Evolutionary conservation across 495 filamentous ascomycete species (phyloP).

Genomic region (Coniosporium apollinis): DNA sequence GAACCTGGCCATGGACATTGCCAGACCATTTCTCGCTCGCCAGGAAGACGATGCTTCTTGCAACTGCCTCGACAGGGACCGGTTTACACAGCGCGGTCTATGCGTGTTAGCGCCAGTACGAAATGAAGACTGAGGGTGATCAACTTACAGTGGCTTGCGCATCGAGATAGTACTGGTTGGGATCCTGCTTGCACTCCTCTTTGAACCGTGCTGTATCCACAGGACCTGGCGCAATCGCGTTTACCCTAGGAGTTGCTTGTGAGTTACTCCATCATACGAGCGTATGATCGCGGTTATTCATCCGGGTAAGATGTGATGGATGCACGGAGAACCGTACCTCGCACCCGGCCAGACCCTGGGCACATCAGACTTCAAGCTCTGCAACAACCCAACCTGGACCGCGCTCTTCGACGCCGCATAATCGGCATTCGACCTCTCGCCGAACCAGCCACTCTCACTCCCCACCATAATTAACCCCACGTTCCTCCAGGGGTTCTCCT

Average conservation of each 20-base stretch:
- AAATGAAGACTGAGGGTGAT: too few relatives aligned
- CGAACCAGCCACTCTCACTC: slow-evolving; percentile 27
- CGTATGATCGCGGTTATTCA: too few relatives aligned
- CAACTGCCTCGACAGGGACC: slow-evolving; percentile 22
- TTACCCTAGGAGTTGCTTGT: too few relatives aligned
- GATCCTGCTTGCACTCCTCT: slow-evolving; percentile 21
- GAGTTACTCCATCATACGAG: too few relatives aligned
- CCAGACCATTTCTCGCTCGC: slow-evolving; percentile 26
- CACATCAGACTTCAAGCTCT: slow-evolving; percentile 23
- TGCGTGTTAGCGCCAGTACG: too few relatives aligned
- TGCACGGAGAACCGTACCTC: too few relatives aligned
- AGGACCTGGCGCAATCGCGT: slow-evolving; percentile 27
- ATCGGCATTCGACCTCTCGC: slow-evolving; percentile 24
- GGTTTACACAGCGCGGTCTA: slow-evolving; percentile 20
- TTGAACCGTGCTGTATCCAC: slow-evolving; percentile 25
- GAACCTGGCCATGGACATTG: slow-evolving; percentile 23
- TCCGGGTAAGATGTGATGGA: too few relatives aligned
- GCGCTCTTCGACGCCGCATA: slow-evolving; percentile 27
- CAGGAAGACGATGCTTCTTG: slow-evolving; percentile 25
- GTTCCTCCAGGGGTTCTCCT: slow-evolving; percentile 14
- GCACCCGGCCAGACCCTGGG: slow-evolving; percentile 18
- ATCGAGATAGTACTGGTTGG: slow-evolving; percentile 22
- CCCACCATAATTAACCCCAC: slow-evolving; percentile 26
- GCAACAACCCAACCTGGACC: slow-evolving; percentile 24
- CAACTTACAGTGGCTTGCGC: slow-evolving; percentile 28